Evolutionary conservation across 169 alveolate genomes (phyloP).

Genomic region (Babesia ovis): DNA sequence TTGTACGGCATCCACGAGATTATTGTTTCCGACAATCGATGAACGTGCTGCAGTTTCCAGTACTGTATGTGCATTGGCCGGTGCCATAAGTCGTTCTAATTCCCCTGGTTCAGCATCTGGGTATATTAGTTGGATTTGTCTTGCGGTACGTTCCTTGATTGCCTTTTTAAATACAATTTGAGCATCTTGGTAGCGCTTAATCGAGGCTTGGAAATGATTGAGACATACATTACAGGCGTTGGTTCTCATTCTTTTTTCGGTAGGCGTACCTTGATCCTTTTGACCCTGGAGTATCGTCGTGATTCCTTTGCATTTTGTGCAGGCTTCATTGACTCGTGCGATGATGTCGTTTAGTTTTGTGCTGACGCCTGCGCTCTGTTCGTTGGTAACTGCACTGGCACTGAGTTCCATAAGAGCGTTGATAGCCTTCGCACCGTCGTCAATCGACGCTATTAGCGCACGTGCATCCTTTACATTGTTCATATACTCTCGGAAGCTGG

Average conservation of each 20-base stretch:
- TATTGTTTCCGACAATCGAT: conserved; percentile 41
- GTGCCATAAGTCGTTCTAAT: conserved; percentile 28
- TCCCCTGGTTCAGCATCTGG: conserved; percentile 50
- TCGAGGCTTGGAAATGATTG: conserved; percentile 65
- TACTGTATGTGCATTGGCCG: conserved; percentile 28
- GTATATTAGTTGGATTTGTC: conserved; percentile 63
- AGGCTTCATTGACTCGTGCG: conserved; percentile 46
- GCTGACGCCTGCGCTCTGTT: conserved; percentile 51
- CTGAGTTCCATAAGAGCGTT: conserved; percentile 37
- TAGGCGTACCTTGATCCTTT: conserved; percentile 51
- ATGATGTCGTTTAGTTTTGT: conserved; percentile 50
- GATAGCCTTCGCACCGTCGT: conserved; percentile 54
- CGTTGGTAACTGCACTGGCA: conserved; percentile 47
- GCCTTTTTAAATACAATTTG: conserved; percentile 57
- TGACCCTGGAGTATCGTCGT: conserved; percentile 18
- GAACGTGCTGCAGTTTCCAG: conserved; percentile 61
- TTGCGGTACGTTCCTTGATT: conserved; percentile 50
- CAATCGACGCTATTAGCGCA: conserved; percentile 29
- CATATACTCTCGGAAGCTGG: conserved; percentile 39
- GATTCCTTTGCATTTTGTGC: conserved; percentile 51
- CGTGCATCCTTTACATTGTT: conserved; percentile 27
- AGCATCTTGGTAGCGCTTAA: conserved; percentile 64
- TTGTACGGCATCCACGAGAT: conserved; percentile 78
- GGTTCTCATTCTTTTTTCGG: conserved; percentile 57
- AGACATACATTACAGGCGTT: conserved; percentile 62